A percentile compares a stretch with the other conserved stretches of the same genome.
These are phyloP conservation scores for Dioscorea alata DNA, from an alignment of 106 monocot genomes.

Conservation along the genomic window DNA sequence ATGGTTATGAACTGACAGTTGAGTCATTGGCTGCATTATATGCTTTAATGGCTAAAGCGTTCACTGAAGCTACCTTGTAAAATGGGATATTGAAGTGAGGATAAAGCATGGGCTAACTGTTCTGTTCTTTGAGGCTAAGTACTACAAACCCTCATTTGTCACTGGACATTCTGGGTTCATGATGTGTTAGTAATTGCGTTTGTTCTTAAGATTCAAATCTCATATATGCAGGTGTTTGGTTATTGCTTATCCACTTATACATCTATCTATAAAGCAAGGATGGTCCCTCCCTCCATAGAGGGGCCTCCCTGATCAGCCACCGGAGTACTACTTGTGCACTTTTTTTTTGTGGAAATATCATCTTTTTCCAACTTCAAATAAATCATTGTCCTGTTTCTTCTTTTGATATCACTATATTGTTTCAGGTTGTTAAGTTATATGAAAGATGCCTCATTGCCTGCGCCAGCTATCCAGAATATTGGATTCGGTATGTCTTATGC, in stretches of 20 bases:
- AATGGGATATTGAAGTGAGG: slow-evolving; percentile 84
- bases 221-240: slow-evolving; percentile 99
- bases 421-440: slow-evolving; percentile 97
- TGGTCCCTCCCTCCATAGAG: slow-evolving; percentile 73
- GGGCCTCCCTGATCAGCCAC: slow-evolving; percentile 86
- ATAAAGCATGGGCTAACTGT: slow-evolving; percentile 77
- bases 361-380: slow-evolving; percentile 20
- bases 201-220: slow-evolving; percentile 84
- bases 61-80: slow-evolving; percentile 88
- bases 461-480: slow-evolving; percentile 94
- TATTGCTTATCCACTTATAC: slow-evolving; percentile 90
- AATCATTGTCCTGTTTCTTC: slow-evolving; percentile 1
- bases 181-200: slow-evolving; percentile 44
- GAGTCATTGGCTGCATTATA: slow-evolving; percentile 66
- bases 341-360: slow-evolving; percentile 43
- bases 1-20: slow-evolving; percentile 56
- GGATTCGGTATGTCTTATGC: slow-evolving; percentile 89
- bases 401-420: slow-evolving; percentile 10
- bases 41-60: slow-evolving; percentile 79
- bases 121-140: slow-evolving; percentile 99
- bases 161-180: slow-evolving; percentile 83
- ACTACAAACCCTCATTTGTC: slow-evolving; percentile 82
- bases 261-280: slow-evolving; percentile 80
- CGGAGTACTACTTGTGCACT: slow-evolving; percentile 88
- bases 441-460: slow-evolving; percentile 97